These are phyloP conservation scores for Pseudonectria buxi DNA, from an alignment of 2,329 filamentous ascomycete species.

Conservation along the genomic window DNA sequence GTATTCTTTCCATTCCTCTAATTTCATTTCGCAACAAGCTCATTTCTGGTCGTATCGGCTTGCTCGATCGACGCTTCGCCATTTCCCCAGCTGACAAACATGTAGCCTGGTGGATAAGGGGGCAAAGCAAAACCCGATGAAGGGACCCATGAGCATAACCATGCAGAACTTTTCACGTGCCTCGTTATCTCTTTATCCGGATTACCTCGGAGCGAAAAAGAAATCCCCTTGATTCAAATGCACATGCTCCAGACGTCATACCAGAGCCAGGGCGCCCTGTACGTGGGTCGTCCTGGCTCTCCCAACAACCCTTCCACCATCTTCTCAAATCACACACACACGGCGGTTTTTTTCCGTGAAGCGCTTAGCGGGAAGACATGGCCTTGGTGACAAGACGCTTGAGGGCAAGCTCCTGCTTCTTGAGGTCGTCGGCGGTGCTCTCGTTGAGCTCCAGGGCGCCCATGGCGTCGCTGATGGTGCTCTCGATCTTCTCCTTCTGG, in stretches of 20 bases:
- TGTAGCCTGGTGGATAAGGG: too few species aligned
- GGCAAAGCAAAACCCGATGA: background rate
- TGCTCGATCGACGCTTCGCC: too few species aligned
- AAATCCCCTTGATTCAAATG: constrained; percentile 13
- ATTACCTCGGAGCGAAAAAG: constrained; percentile 27
- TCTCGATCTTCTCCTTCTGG: constrained; percentile 99
- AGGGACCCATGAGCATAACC: constrained; percentile 22
- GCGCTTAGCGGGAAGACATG: constrained; percentile 78
- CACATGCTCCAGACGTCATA: constrained; percentile 9
- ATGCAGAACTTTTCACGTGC: constrained; percentile 31
- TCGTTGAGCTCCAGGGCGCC: constrained; percentile 94
- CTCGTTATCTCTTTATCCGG: constrained; percentile 26
- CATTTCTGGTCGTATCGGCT: too few species aligned
- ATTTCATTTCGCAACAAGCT: too few species aligned
- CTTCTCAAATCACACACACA: constrained; percentile 6
- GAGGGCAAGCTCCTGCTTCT: constrained; percentile 98
- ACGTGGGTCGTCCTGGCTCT: constrained; percentile 2
- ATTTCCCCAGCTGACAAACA: too few species aligned
- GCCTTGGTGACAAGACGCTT: constrained; percentile 99
- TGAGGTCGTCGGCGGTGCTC: constrained; percentile 83
- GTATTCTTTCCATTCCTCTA: too few species aligned
- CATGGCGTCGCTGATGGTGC: constrained; percentile 95
- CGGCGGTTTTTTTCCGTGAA: constrained; percentile 4
- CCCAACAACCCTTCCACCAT: background rate
- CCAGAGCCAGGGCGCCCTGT: background rate